Conservation (phyloP, 306 rosid genomes). For the Citrullus mucosospermus region DNA sequence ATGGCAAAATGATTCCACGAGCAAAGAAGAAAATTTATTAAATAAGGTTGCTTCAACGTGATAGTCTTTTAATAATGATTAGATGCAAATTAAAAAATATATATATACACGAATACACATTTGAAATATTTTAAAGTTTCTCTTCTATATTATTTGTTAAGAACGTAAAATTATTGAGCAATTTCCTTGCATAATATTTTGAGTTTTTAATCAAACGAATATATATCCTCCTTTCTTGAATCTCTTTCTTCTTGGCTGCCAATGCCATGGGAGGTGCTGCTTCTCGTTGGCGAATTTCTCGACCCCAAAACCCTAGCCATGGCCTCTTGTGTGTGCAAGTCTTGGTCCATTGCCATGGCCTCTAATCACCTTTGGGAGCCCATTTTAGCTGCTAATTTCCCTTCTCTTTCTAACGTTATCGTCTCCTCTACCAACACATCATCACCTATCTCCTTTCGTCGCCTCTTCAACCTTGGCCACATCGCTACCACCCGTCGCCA, state of each 20-base stretch:
- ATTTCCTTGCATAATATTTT: too few species aligned
- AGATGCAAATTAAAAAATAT: too few species aligned
- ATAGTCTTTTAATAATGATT: too few species aligned
- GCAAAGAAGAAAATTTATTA: too few species aligned
- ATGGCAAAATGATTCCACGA: constrained; percentile 23
- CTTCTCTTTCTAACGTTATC: constrained; percentile 26
- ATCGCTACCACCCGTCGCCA: neutral
- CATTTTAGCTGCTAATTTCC: constrained; percentile 27
- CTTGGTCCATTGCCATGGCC: constrained; percentile 45
- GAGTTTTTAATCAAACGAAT: too few species aligned
- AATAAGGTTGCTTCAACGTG: too few species aligned
- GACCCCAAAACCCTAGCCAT: constrained; percentile 50
- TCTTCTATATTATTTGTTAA: too few species aligned
- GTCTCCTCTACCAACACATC: neutral
- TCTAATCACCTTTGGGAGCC: constrained; percentile 51
- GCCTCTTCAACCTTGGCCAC: constrained; percentile 30
- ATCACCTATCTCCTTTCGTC: constrained; percentile 15
- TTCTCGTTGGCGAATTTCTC: constrained; percentile 32
- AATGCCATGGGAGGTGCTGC: constrained; percentile 39
- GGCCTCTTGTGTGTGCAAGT: constrained; percentile 46
- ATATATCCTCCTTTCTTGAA: too few species aligned
- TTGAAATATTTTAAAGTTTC: too few species aligned
- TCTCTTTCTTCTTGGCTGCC: constrained; percentile 8
- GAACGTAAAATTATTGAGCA: too few species aligned
- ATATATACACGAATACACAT: too few species aligned